A percentile compares a stretch with the other conserved stretches of the same genome.
Conservation (phyloP, 768 basidiomycete species). For the Mycena rebaudengoi region DNA sequence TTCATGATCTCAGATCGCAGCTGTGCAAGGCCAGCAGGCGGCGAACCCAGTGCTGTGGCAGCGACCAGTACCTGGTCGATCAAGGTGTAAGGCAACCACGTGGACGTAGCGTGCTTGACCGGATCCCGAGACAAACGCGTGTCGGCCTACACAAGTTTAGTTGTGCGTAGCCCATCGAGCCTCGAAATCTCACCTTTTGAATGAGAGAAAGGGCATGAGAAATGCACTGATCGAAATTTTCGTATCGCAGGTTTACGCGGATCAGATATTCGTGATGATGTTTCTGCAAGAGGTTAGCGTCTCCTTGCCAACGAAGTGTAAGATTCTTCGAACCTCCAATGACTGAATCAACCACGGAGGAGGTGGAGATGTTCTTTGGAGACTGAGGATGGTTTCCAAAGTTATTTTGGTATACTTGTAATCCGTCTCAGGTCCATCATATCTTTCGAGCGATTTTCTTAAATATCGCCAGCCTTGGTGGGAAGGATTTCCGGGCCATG, state of each 20-base stretch:
- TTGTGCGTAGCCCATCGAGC: constrained; percentile 16
- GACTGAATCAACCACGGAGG: constrained; percentile 87
- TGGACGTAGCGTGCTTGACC: constrained; percentile 63
- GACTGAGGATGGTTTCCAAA: constrained; percentile 78
- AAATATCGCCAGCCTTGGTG: constrained; percentile 92
- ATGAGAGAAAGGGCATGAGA: constrained; percentile 77
- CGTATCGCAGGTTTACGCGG: constrained; percentile 78
- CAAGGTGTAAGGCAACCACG: constrained; percentile 86
- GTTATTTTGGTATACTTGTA: constrained; percentile 80
- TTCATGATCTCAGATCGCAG: constrained; percentile 68
- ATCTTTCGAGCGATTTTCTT: constrained; percentile 77
- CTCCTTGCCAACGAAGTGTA: neutral
- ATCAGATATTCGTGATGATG: constrained; percentile 88
- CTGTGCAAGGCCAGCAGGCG: constrained; percentile 58
- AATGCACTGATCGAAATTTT: constrained; percentile 79
- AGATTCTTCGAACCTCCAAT: constrained; percentile 62
- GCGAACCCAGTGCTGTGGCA: constrained; percentile 59
- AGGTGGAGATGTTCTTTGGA: constrained; percentile 66
- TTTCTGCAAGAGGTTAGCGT: constrained; percentile 48
- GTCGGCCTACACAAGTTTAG: constrained; percentile 54
- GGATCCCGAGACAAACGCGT: constrained; percentile 58
- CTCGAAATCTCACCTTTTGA: constrained; percentile 64
- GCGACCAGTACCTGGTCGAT: constrained; percentile 84
- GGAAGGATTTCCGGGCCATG: constrained; percentile 84
- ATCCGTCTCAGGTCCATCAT: constrained; percentile 78